Evolutionary conservation across 1,139 yeast species (phyloP), one percentile per base, ranked within the genome.

Genomic region (Blastobotrys apis): DNA sequence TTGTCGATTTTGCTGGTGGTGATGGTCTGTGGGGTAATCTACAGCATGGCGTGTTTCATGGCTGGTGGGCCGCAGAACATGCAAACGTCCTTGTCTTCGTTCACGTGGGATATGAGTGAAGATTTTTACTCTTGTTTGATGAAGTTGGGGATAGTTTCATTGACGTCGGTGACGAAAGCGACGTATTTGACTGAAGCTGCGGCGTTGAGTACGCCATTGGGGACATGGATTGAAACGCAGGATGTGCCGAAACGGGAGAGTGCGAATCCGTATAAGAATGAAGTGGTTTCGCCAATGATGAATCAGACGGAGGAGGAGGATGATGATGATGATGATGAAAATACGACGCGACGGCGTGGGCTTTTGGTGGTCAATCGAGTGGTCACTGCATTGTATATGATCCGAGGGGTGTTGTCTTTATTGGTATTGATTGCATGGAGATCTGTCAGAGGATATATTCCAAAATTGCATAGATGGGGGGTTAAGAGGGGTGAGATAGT

Each of bases 91-190:
- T 49, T 58, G 37, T 54, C 51, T 27, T 50, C 63, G 4, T 54
- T 58, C 27, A 58, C 58, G 27, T 60, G 72, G 35, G 61, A 68
- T 27, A 59, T 75, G 46, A 62, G 71, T 41, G 88, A 82, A 57
- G 92, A 83, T 58, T 84, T 83, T 56, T 79, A 79, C 58, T 71
- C 82, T 1, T 77, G 81, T 0, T 63, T 81, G 45, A 68, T 78
- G 53, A 78, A 77, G 52, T 61, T 80, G 41, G 87, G 88, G 0
- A 69, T 77, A 45, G 67, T 82, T 41, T 79, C 85, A 5, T 72
- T 82, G 30, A 76, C 82, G 8, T 78, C 82, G 51, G 81, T 85
- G 0, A 81, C 85, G 2, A 75, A 74, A 49, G 76, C 80, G 15
- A 78, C 84, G 49, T 83, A 81, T 58, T 73, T 81, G 30, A 73